A percentile compares a stretch with the other conserved stretches of the same genome.
Evolutionary conservation across 176 grass and related monocot genomes (phyloP).

Genomic region (Oryza rufipogon): DNA sequence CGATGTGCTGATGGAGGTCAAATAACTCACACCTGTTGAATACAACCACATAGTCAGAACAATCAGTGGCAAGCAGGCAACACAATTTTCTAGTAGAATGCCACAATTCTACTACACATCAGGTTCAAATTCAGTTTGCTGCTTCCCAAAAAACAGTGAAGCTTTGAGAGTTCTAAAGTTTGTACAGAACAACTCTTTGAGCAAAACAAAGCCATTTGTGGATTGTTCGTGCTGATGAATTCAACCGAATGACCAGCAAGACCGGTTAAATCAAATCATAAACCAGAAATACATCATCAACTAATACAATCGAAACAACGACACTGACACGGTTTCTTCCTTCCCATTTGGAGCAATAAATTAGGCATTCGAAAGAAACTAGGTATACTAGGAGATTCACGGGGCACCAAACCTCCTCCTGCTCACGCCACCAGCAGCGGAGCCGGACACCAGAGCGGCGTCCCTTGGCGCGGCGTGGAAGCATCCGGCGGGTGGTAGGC

Average conservation of each 20-base stretch:
- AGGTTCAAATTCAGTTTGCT: not conserved
- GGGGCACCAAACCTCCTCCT: constrained; percentile 34
- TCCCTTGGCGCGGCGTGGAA: not conserved
- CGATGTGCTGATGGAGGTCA: constrained; percentile 40
- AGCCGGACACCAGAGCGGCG: not conserved
- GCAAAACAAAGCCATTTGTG: not conserved
- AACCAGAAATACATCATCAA: not conserved
- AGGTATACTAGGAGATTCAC: not conserved
- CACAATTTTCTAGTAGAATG: not conserved
- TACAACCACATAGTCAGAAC: not conserved
- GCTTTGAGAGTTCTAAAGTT: not conserved
- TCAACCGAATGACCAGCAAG: not conserved
- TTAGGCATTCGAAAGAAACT: not conserved
- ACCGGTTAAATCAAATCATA: not conserved
- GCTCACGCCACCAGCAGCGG: not conserved
- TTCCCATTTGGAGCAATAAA: not conserved
- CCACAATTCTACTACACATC: not conserved
- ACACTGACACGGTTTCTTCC: not conserved
- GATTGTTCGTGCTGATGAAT: not conserved
- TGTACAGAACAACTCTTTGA: not conserved
- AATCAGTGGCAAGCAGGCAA: not conserved
- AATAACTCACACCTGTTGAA: constrained; percentile 41
- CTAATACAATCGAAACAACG: not conserved
- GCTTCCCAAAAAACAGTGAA: not conserved
- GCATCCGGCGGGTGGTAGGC: not conserved